These are phyloP conservation scores for Trametes gibbosa DNA, from an alignment of 768 basidiomycete species.

Conservation along the genomic window DNA sequence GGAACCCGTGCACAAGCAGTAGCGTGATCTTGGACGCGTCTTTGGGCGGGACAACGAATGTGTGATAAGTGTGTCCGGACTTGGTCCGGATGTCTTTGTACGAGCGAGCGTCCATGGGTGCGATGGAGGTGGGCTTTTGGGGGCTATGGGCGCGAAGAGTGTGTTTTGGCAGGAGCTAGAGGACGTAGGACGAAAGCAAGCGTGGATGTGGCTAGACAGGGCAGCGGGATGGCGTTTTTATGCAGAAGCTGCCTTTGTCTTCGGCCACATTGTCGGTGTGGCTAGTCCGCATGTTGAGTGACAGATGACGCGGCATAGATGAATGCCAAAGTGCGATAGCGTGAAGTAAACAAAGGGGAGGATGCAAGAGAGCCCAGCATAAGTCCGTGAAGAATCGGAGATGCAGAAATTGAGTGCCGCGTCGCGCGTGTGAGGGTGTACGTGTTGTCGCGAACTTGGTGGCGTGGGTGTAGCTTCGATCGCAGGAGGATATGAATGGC, in stretches of 20 bases:
- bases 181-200: not conserved
- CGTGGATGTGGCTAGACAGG: not conserved
- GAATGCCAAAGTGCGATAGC: not conserved
- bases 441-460: not conserved
- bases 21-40: constrained; percentile 35
- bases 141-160: not conserved
- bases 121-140: not conserved
- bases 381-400: not conserved
- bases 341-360: not conserved
- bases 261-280: constrained; percentile 10
- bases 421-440: not conserved
- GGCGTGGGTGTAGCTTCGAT: not conserved
- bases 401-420: not conserved
- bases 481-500: too few relatives aligned
- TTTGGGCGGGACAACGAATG: constrained; percentile 28
- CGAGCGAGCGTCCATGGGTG: constrained; percentile 26
- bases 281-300: constrained; percentile 1
- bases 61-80: constrained; percentile 37
- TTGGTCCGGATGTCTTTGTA: constrained; percentile 34
- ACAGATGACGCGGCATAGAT: not conserved
- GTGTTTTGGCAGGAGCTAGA: not conserved
- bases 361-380: not conserved
- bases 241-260: constrained; percentile 7
- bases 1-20: constrained; percentile 46
- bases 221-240: constrained; percentile 5